phyloP scores from a whole-genome alignment of 306 rosid genomes.

The Mimosa pudica region DNA sequence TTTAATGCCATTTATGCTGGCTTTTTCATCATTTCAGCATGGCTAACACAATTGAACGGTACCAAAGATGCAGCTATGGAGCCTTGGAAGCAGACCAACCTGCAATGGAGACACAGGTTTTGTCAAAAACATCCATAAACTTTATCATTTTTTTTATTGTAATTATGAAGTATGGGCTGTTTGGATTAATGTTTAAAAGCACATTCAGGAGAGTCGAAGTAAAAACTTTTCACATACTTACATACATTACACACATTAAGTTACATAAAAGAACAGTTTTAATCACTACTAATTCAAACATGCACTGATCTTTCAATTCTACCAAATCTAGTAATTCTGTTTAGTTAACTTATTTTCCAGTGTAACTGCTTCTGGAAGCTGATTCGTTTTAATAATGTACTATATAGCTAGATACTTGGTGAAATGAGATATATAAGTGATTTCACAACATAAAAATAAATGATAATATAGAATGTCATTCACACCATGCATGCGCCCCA shows the following conservation, averaged over 20 bases:
- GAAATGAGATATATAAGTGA: neutral
- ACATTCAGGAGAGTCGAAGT: too few relatives aligned
- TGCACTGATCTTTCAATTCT: neutral
- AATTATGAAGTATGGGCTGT: neutral
- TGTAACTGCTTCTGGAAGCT: neutral
- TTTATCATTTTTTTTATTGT: neutral
- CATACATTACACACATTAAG: too few relatives aligned
- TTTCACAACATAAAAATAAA: too few relatives aligned
- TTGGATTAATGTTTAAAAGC: too few relatives aligned
- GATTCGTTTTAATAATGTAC: neutral
- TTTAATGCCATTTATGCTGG: neutral
- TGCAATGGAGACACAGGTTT: slow-evolving; percentile 65
- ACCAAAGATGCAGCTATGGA: slow-evolving; percentile 64
- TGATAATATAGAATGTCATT: too few relatives aligned
- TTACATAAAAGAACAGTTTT: too few relatives aligned
- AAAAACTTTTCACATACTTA: too few relatives aligned
- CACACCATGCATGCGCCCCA: too few relatives aligned
- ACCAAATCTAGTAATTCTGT: neutral
- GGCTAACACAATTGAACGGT: slow-evolving; percentile 65
- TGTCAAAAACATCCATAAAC: neutral
- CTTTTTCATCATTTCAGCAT: slow-evolving; percentile 51
- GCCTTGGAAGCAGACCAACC: slow-evolving; percentile 54
- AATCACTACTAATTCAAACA: too few relatives aligned
- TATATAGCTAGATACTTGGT: neutral
- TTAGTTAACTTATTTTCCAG: neutral